Conservation (phyloP, 352 stramenopile species). For the Globisporangium nodosum region DNA sequence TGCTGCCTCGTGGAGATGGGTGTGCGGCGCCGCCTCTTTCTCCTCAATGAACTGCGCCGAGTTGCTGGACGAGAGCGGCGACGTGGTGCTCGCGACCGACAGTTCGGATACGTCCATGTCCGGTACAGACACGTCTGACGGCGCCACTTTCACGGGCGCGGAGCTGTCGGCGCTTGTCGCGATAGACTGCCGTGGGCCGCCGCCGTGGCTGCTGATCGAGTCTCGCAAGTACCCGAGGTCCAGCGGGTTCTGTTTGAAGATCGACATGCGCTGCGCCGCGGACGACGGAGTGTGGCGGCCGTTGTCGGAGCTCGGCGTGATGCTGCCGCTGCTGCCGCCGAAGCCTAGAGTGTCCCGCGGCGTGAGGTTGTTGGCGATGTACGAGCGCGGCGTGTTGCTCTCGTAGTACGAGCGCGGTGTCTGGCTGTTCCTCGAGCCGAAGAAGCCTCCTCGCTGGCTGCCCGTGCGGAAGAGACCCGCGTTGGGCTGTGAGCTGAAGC, state of each 20-base stretch:
- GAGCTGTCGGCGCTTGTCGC: not conserved
- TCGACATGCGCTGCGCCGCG: constrained; percentile 52
- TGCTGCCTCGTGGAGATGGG: not conserved
- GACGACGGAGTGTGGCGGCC: constrained; percentile 28
- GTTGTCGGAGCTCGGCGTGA: constrained; percentile 36
- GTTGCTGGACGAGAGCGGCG: constrained; percentile 11
- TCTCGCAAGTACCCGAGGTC: constrained; percentile 67
- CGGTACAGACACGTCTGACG: constrained; percentile 1
- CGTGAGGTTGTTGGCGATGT: constrained; percentile 70
- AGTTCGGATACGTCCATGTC: constrained; percentile 7
- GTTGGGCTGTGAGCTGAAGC: constrained; percentile 7
- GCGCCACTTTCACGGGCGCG: constrained; percentile 4
- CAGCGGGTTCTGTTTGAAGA: constrained; percentile 60
- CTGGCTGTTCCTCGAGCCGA: constrained; percentile 12
- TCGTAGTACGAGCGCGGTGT: constrained; percentile 41
- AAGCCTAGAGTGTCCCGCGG: constrained; percentile 28
- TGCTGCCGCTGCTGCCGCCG: constrained; percentile 20
- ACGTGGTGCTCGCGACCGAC: constrained; percentile 12
- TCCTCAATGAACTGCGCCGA: constrained; percentile 9
- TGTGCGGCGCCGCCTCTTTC: not conserved
- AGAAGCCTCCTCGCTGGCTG: constrained; percentile 12
- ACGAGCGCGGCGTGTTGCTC: constrained; percentile 62
- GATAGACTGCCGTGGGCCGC: not conserved
- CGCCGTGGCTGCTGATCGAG: constrained; percentile 21
- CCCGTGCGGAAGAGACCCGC: constrained; percentile 5